Base-by-base conservation (phyloP, 345 rosid genomes). In the Syzygium aromaticum region DNA sequence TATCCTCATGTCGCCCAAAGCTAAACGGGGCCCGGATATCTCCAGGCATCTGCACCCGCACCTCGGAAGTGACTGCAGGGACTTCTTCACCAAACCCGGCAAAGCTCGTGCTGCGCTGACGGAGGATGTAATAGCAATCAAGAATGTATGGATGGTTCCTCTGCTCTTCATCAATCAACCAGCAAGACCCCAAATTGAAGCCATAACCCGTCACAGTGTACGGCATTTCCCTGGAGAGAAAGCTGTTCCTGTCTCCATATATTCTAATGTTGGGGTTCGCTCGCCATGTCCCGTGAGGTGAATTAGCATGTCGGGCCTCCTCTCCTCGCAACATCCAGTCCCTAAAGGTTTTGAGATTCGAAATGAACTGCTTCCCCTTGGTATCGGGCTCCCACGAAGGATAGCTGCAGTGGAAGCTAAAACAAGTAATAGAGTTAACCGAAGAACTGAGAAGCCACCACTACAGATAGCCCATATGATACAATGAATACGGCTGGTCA, bases 391-490 rank as follows among this genome's bases (percentile, higher is more conserved):
- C 97, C 99, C 99, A 96, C 22, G 95, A 94, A 77, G 98, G 95
- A 90, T 98, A 96, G 89, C 94, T 93, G 89, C 93, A 93, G 90
- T 96, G 96, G 90, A 98, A 98, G 92, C 99, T 96, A 96, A 73
- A 73, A 73, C 82, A 73, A 38, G 46, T 73, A 73, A 73, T 11
- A 38, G 14, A 73, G 49, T 73, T 3, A 73, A 19, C 82, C 82
- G 49, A 73, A 73, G 82, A 73, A 73, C 82, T 73, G 82, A 43
- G 82, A 73, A 73, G 82, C 82, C 49, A 73, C 73, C 73, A n/a
- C 33, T n/a, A n/a, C 38, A 61, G 33, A 61, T 61, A 61, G 73
- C 73, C 73, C 54, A 43, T 23, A 57, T 57, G 63, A 57, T 57
- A 57, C 28, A 25, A 57, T 57, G 27, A 57, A 57, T 57, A 23